A percentile compares a stretch with the other conserved stretches of the same genome.
These are phyloP conservation scores for Oryza punctata DNA, from an alignment of 176 grass and related monocot genomes.

Conservation along the genomic window DNA sequence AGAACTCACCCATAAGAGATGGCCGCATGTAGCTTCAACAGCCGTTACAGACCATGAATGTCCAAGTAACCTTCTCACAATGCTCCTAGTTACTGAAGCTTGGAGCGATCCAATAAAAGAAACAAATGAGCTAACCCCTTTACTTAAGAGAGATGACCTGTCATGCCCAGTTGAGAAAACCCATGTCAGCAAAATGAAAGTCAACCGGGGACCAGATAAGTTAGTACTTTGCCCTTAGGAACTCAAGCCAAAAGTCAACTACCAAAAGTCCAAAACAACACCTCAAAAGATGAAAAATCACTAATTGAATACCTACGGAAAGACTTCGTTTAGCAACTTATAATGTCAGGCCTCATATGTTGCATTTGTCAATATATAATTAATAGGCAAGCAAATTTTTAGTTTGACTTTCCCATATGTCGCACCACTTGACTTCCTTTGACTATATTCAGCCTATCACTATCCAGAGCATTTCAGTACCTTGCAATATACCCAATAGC, in stretches of 20 bases:
- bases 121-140: conserved; percentile 58
- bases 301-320: not conserved
- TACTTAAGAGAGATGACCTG: conserved; percentile 80
- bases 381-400: not conserved
- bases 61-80: conserved; percentile 77
- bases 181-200: conserved; percentile 13
- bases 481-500: conserved; percentile 67
- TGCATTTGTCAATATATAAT: conserved; percentile 13
- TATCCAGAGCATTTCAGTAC: conserved; percentile 45
- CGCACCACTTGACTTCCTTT: not conserved
- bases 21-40: conserved; percentile 66
- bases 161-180: conserved; percentile 17
- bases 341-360: not conserved
- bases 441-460: conserved; percentile 17
- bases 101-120: conserved; percentile 71
- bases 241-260: conserved; percentile 9
- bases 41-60: conserved; percentile 73
- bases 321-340: not conserved
- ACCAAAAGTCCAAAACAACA: conserved; percentile 1
- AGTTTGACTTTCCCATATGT: not conserved
- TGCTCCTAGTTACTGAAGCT: conserved; percentile 40
- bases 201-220: not conserved
- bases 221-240: not conserved
- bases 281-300: not conserved
- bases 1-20: conserved; percentile 70